Evolutionary conservation across 306 rosid genomes (phyloP).

Genomic region (Carpinus viminea): DNA sequence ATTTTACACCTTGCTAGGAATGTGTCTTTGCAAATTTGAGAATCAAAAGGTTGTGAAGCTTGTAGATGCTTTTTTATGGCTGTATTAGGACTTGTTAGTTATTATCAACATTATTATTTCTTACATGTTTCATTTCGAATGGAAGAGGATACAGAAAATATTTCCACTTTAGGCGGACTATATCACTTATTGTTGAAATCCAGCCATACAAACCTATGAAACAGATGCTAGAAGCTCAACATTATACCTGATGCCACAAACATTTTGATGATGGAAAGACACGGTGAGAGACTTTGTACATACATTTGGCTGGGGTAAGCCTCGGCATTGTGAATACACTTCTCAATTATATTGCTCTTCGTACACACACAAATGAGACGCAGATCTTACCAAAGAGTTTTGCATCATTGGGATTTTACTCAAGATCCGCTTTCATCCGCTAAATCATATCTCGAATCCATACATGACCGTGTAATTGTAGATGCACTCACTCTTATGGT

Average conservation of each 20-base stretch:
- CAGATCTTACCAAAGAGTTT: too few relatives aligned
- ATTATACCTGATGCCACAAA: too few relatives aligned
- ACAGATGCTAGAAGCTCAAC: conserved; percentile 89
- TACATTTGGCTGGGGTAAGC: too few relatives aligned
- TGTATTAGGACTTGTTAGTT: not conserved
- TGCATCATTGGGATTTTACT: conserved; percentile 92
- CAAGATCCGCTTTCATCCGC: conserved; percentile 81
- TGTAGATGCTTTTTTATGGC: not conserved
- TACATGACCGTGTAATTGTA: too few relatives aligned
- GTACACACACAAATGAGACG: too few relatives aligned
- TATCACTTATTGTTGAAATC: conserved; percentile 89
- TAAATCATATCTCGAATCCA: too few relatives aligned
- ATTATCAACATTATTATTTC: not conserved
- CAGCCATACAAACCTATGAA: conserved; percentile 68
- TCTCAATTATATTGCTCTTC: too few relatives aligned
- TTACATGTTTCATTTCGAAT: conserved; percentile 8
- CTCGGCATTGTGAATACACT: too few relatives aligned
- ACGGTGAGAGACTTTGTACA: too few relatives aligned
- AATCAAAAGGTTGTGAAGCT: not conserved
- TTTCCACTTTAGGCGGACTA: conserved; percentile 73
- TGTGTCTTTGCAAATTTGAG: not conserved
- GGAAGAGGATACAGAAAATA: conserved; percentile 34
- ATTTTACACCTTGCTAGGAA: too few relatives aligned
- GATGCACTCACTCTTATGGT: too few relatives aligned
- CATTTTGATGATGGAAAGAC: too few relatives aligned